Base-by-base conservation (phyloP, 805 yeast genomes). In the Hanseniaspora singularis region DNA sequence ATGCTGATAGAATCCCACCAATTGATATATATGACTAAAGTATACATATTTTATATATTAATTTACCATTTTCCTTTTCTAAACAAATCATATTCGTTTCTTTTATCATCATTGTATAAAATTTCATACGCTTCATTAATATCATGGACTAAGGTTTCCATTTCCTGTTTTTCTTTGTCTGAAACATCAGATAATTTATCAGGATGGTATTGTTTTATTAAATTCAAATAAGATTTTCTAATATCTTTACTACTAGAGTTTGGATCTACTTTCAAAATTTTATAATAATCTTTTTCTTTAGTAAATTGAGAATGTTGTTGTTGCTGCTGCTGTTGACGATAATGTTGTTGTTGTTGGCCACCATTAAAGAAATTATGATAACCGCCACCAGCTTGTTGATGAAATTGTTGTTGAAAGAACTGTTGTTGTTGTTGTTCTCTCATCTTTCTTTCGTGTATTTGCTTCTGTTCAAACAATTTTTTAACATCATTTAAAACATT, bases 111-210 rank as follows among this genome's bases (percentile, higher is more conserved):
- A 53, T 82, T 77, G 9, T 87, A 74, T 31, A 89, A 68, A 2
- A 81, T 79, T 59, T 87, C 96, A 62, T 92, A 87, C 0, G 97
- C 97, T 58, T 82, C 85, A 62, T 89, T 92, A 52, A 89, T 83
- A 47, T 81, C 88, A 40, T 94, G 86, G 88, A 89, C 92, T 56
- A 82, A 84, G 41, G 68, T 68, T 62, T 86, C 95, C 31, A 81
- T 80, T 50, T 81, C 73, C 27, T 78, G 84, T 24, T 74, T 71
- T 8, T 78, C 68, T 50, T 81, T 60, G 32, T 79, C 84, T n/a
- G 48, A 37, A 11, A 44, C 14, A 60, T 77, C 79, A 55, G 77
- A 77, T 58, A 83, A 79, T 61, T 89, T 92, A 63, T 89, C 98
- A 0, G 98, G 98, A 59, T 89, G 98, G 61, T 73, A 85, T 57